Percentiles rank a stretch among this genome's conserved stretches.
These are phyloP conservation scores for Lagerstroemia speciosa DNA, from an alignment of 345 rosid species.

Conservation along the genomic window DNA sequence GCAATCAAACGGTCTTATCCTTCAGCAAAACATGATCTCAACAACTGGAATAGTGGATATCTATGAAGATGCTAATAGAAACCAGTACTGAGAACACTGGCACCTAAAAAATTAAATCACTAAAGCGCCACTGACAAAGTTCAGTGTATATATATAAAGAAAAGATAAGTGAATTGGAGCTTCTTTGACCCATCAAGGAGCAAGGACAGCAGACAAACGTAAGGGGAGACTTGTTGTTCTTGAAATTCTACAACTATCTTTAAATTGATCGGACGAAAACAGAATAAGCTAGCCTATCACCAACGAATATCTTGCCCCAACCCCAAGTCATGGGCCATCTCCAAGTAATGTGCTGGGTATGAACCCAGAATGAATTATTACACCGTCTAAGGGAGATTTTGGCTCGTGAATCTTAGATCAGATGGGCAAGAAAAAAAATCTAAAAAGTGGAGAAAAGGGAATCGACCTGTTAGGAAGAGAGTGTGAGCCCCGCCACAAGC, in stretches of 20 bases:
- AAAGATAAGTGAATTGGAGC: no score
- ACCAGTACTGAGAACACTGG: neutral
- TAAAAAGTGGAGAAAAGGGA: neutral
- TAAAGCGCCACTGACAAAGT: no score
- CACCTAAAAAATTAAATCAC: neutral
- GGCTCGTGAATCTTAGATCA: neutral
- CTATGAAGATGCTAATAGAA: neutral
- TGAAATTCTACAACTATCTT: no score
- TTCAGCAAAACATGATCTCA: neutral
- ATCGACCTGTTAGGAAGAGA: constrained; percentile 69
- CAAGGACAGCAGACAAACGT: no score
- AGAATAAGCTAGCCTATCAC: no score
- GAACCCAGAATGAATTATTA: no score
- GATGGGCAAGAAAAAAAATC: neutral
- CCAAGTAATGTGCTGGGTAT: no score
- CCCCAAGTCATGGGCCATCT: no score
- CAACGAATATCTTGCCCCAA: no score
- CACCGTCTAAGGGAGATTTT: neutral
- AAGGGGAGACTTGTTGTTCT: no score
- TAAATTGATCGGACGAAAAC: no score
- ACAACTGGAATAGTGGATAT: neutral
- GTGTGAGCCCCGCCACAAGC: constrained; percentile 98
- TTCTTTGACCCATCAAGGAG: no score
- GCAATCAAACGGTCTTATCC: neutral
- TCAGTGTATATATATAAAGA: neutral